Base-by-base conservation (phyloP, 2,329 filamentous ascomycete genomes). In the Aspergillus proliferans region DNA sequence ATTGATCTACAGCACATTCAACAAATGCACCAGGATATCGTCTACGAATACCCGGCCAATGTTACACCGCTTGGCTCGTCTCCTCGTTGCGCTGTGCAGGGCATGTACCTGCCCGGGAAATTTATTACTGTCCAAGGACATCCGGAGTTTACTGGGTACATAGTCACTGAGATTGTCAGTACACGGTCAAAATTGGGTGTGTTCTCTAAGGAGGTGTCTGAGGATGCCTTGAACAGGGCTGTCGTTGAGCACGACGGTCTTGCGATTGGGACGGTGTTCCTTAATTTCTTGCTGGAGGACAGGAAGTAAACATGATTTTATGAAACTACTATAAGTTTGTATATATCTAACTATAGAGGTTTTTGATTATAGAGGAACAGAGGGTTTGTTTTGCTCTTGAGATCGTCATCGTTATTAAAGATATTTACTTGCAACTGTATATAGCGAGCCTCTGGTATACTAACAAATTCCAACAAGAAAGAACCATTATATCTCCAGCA, bases 11-110 rank as follows among this genome's bases (percentile, higher is more conserved):
- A 70, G 66, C 61, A 60, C 45, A 61, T 94, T 52, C 85, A 91
- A 65, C 88, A 95, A 68, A 92, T 94, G 87, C 89, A 95, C 69
- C 81, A 83, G 55, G 88, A 96, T 64, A 80, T 86, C 34, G 85
- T 92, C 4, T 79, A 77, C 57, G 69, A 76, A 19, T 81, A 82
- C 47, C 88, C 88, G 0, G 61, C 74, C 5, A 80, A 77, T 47
- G 79, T 85, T 2, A 75, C 84, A 48, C 69, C 75, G 2, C 75
- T 94, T 2, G 88, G 82, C 2, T 78, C 76, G 38, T 86, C 86
- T 2, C 76, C 78, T 3, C 70, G 76, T 42, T 94, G 89, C 71
- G 71, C 76, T 8, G 83, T 89, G n/a, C 89, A 95, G 67, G 86
- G 84, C 52, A 88, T 94, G 80, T 87, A 93, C 64, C 69, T 76